These are phyloP conservation scores for Naegleria fowleri DNA, from an alignment of 208 protist species.

Conservation along the genomic window DNA sequence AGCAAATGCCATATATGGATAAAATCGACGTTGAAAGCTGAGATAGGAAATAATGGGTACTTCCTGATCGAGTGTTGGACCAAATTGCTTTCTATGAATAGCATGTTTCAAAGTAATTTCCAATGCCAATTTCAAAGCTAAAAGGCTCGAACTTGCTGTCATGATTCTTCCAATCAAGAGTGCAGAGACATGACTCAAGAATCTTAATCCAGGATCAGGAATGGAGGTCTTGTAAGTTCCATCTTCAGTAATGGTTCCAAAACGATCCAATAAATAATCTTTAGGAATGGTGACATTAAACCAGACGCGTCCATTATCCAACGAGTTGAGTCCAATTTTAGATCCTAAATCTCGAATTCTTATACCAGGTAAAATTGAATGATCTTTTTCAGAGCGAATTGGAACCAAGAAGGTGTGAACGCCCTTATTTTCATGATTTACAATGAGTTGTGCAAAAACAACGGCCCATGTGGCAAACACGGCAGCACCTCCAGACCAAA, in stretches of 20 bases:
- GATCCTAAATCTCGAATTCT: constrained; percentile 6
- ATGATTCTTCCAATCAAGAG: neutral
- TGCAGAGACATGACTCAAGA: neutral
- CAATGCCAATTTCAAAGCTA: neutral
- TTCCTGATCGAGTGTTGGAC: neutral
- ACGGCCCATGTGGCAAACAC: constrained; percentile 27
- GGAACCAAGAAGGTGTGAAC: constrained; percentile 42
- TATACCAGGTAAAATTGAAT: constrained; percentile 20
- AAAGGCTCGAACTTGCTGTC: neutral
- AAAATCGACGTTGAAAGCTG: neutral
- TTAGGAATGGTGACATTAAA: constrained; percentile 37
- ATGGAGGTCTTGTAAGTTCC: constrained; percentile 29
- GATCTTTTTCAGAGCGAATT: constrained; percentile 36
- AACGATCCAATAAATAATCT: constrained; percentile 34
- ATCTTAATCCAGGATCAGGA: neutral
- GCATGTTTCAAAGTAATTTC: neutral
- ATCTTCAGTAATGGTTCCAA: constrained; percentile 16
- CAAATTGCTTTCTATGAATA: neutral
- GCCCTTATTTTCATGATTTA: constrained; percentile 36
- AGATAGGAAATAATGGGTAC: neutral
- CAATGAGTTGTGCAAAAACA: constrained; percentile 40
- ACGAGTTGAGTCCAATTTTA: constrained; percentile 14
- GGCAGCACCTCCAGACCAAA: constrained; percentile 37
- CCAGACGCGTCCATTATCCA: constrained; percentile 33
- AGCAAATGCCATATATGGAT: neutral